Evolutionary conservation across 371 early-diverging fungal species (phyloP), one percentile per base, ranked within the genome.

Genomic region (Mortierella sp.): DNA sequence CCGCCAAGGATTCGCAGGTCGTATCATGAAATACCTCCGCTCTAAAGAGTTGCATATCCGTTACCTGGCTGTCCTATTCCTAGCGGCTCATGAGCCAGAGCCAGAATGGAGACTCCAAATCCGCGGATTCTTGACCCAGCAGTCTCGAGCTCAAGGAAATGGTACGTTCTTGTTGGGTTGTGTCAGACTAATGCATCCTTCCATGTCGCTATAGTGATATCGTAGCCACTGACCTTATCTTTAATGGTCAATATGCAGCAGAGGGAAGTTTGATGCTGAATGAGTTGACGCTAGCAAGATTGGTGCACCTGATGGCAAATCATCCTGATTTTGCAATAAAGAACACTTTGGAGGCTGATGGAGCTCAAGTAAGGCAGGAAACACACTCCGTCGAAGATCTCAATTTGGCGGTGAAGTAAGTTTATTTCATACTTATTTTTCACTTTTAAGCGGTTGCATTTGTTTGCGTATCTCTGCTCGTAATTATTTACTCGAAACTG

Each of bases 61-160:
- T 9, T 97, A 90, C 68, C 75, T 93, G 49, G 84, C 94, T 11
- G 75, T 93, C 2, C 75, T 97, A 55, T 89, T 94, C 70, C 78
- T 97, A 30, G 92, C 90, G 4, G 98, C 97, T 0, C 93, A 95
- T 73, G 99, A 98, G 60, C 95, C 96, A 0, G 97, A 96, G 72
- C 62, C 67, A 0, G 87, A 85, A 0, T 87, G 97, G 60, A 77
- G 88, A 61, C 84, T 85, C 24, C 85, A 86, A 28, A 73, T 87
- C 39, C 86, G 86, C 40, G 70, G 80, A 26, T 92, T 89, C 59
- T 71, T 94, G 52, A 76, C 66, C 45, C 84, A 87, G 24, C 83
- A 84, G 16, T 85, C 87, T 18, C 85, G 83, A 64, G 59, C n/a
- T 30, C 83, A 85, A 32, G 76, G 77, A 0, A 64, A 43, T 55